Conservation (phyloP, 1,139 yeast species). For the Kodamaea ohmeri region DNA sequence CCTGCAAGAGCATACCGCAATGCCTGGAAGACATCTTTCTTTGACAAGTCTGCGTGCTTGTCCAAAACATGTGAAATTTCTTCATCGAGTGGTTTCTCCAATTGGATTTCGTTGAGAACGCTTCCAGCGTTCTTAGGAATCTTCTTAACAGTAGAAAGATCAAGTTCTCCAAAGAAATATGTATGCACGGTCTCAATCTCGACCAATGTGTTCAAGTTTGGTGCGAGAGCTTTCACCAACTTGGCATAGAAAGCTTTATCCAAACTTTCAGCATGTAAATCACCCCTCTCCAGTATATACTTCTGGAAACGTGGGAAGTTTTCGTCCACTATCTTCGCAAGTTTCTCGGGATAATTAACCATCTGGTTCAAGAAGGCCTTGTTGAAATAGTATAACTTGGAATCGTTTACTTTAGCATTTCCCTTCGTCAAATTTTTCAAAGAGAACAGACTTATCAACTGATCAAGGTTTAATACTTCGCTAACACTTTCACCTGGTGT, state of each 20-base stretch:
- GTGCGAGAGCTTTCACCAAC: slow-evolving; percentile 32
- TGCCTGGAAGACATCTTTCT: slow-evolving; percentile 55
- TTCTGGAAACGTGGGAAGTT: slow-evolving; percentile 20
- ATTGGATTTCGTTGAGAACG: slow-evolving; percentile 12
- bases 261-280: slow-evolving; percentile 12
- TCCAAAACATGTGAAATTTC: slow-evolving; percentile 17
- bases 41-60: slow-evolving; percentile 22
- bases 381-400: slow-evolving; percentile 73
- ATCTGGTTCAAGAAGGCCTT: slow-evolving; percentile 54
- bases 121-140: slow-evolving; percentile 13
- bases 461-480: slow-evolving; percentile 59
- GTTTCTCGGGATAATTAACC: slow-evolving; percentile 31
- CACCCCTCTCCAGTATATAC: slow-evolving; percentile 10
- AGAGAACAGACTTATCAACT: slow-evolving; percentile 50
- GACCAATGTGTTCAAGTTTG: slow-evolving; percentile 43
- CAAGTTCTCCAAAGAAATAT: slow-evolving; percentile 49
- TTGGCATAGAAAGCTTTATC: slow-evolving; percentile 22
- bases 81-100: slow-evolving; percentile 9
- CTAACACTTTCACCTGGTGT: slow-evolving; percentile 47
- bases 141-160: slow-evolving; percentile 20
- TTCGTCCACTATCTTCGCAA: slow-evolving; percentile 33
- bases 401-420: slow-evolving; percentile 84
- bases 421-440: slow-evolving; percentile 82
- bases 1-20: slow-evolving; percentile 76
- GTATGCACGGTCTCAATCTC: slow-evolving; percentile 47